Evolutionary conservation across 306 rosid genomes (phyloP).

Genomic region (Pterocarpus santalinus): DNA sequence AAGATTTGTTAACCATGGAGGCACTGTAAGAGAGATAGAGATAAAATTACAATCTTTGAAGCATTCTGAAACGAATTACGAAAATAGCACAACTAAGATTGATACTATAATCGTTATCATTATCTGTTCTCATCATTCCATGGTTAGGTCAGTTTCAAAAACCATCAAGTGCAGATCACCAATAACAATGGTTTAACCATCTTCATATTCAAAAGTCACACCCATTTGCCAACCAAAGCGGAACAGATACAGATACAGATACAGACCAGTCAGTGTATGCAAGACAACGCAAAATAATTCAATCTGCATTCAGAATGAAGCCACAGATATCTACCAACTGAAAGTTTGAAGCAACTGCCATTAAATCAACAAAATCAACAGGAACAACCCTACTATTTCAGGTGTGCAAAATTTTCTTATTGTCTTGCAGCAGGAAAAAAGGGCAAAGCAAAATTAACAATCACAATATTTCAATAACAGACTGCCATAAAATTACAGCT

Average conservation of each 20-base stretch:
- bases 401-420: neutral
- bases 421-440: slow-evolving; percentile 20
- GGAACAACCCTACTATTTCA: slow-evolving; percentile 22
- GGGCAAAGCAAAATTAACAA: slow-evolving; percentile 4
- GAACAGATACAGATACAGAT: slow-evolving; percentile 9
- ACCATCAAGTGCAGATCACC: slow-evolving; percentile 10
- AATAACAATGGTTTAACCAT: slow-evolving; percentile 23
- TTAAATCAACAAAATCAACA: slow-evolving; percentile 20
- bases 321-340: slow-evolving; percentile 14
- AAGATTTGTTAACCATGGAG: slow-evolving; percentile 80
- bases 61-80: neutral
- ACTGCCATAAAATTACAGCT: slow-evolving; percentile 9
- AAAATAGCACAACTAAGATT: neutral
- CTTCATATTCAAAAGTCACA: slow-evolving; percentile 16
- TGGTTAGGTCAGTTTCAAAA: neutral
- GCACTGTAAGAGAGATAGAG: slow-evolving; percentile 64
- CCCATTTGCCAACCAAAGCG: too few relatives aligned
- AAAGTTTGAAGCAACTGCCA: neutral
- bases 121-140: slow-evolving; percentile 5
- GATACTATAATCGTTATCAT: neutral
- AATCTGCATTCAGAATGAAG: neutral
- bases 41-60: slow-evolving; percentile 27
- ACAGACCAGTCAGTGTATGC: neutral
- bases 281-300: neutral
- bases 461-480: slow-evolving; percentile 21